A percentile compares a stretch with the other conserved stretches of the same genome.
Conservation (phyloP, 23 red algal species). For the Gracilaria gracilis region DNA sequence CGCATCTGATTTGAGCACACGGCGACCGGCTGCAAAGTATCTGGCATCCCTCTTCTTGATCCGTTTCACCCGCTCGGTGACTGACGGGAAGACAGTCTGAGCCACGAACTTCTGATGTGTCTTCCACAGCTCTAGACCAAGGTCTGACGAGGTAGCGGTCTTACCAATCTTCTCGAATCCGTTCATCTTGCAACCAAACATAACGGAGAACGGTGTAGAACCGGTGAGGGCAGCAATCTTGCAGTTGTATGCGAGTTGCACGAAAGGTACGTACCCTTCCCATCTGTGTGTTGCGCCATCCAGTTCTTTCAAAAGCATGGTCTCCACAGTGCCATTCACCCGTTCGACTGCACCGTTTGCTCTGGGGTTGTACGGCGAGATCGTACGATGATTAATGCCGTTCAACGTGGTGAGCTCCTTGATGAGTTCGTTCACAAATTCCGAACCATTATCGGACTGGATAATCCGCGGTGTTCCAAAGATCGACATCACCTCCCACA, state of each 20-base stretch:
- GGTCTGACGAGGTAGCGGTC: not conserved
- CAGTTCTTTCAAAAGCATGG: conserved; percentile 28
- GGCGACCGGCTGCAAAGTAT: not conserved
- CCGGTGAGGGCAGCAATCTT: not conserved
- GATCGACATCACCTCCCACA: no score
- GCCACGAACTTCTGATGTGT: not conserved
- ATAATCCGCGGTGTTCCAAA: conserved; percentile 11
- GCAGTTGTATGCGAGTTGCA: no score
- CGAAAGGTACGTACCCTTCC: no score
- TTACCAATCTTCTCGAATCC: not conserved
- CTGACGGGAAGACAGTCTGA: not conserved
- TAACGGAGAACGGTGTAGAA: conserved; percentile 6
- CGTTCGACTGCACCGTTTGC: conserved; percentile 2
- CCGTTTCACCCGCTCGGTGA: not conserved
- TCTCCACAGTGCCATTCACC: not conserved
- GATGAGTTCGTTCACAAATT: conserved; percentile 33
- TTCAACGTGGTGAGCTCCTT: conserved; percentile 1
- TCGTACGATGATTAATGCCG: not conserved
- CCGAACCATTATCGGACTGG: conserved; percentile 22
- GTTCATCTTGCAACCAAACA: conserved; percentile 7
- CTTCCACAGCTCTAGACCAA: not conserved
- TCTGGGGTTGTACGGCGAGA: conserved; percentile 6
- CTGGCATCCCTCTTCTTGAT: not conserved
- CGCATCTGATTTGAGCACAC: not conserved
- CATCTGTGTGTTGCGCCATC: no score